These are phyloP conservation scores for Kwoniella bestiolae DNA, from an alignment of 768 basidiomycete genomes.

Conservation along the genomic window DNA sequence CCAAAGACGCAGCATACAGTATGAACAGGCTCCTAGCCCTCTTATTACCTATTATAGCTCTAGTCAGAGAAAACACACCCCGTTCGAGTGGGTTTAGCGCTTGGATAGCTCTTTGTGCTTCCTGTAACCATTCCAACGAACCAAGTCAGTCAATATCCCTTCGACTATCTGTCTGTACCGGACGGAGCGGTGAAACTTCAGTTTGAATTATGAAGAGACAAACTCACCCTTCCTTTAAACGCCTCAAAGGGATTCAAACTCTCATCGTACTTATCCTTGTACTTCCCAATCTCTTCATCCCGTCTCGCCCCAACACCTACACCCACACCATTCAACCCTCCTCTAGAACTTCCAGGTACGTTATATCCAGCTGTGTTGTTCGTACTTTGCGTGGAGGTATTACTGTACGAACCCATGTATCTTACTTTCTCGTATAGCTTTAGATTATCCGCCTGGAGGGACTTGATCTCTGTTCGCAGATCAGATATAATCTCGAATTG, in stretches of 20 bases:
- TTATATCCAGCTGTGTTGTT: constrained; percentile 28
- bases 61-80: constrained; percentile 80
- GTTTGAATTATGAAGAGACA: not conserved
- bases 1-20: constrained; percentile 67
- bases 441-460: constrained; percentile 89
- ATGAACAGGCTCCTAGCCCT: constrained; percentile 88
- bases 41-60: constrained; percentile 83
- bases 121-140: constrained; percentile 61
- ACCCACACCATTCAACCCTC: constrained; percentile 35
- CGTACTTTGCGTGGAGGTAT: constrained; percentile 60
- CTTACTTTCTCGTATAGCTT: constrained; percentile 98
- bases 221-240: constrained; percentile 87
- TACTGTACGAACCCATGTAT: constrained; percentile 95
- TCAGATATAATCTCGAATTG: constrained; percentile 95
- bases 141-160: not conserved
- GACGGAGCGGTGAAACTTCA: not conserved
- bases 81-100: constrained; percentile 90
- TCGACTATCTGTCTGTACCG: too few species aligned
- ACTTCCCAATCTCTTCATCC: constrained; percentile 80
- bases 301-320: constrained; percentile 24
- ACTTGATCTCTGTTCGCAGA: constrained; percentile 87
- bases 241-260: constrained; percentile 98
- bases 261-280: constrained; percentile 90
- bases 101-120: constrained; percentile 90
- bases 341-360: constrained; percentile 18